These are phyloP conservation scores for Cordyceps militaris DNA, from an alignment of 2,329 filamentous ascomycete species.

Conservation along the genomic window DNA sequence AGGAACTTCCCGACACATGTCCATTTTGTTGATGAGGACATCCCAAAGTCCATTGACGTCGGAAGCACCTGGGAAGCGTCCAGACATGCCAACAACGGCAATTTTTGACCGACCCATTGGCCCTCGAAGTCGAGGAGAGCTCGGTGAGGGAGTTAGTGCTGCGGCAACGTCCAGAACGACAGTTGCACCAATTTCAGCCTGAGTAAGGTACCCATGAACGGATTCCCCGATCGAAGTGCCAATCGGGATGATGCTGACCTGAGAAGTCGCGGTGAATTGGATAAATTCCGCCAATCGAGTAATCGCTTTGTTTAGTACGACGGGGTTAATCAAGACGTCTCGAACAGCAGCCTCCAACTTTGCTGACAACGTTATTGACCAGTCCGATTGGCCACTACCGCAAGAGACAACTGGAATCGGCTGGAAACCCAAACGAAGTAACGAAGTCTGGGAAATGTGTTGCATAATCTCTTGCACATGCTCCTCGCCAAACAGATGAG, in stretches of 20 bases:
- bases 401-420: not conserved
- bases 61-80: constrained; percentile 32
- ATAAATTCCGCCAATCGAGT: not conserved
- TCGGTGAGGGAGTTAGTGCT: not conserved
- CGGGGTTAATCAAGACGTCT: not conserved
- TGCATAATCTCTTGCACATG: not conserved
- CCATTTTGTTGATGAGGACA: constrained; percentile 33
- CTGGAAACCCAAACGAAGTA: not conserved
- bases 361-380: not conserved
- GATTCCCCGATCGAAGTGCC: not conserved
- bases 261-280: not conserved
- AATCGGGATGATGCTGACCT: not conserved
- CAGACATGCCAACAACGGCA: constrained; percentile 52
- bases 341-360: not conserved
- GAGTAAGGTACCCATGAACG: not conserved
- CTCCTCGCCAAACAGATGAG: not conserved
- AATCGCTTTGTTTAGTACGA: not conserved
- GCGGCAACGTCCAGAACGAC: not conserved
- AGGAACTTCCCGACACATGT: constrained; percentile 36
- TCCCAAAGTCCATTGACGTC: constrained; percentile 46
- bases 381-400: not conserved
- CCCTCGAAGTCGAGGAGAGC: constrained; percentile 21
- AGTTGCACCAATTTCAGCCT: not conserved
- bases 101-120: not conserved
- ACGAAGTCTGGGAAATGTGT: not conserved